phyloP scores from a whole-genome alignment of 306 rosid species.

The Purshia tridentata region DNA sequence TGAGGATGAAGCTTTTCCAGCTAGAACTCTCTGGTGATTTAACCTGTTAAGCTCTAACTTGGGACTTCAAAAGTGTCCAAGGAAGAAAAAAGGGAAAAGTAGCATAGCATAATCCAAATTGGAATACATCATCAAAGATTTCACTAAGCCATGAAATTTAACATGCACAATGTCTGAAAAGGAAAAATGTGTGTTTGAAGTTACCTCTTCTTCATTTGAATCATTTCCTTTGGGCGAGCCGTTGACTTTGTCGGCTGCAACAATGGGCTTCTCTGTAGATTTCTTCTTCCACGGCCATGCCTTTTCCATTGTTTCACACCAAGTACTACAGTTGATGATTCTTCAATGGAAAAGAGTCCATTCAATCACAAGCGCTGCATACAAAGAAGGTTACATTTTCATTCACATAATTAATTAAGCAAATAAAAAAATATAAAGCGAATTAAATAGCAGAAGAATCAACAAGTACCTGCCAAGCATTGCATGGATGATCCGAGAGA shows the following conservation, averaged over 20 bases:
- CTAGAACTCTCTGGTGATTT: not conserved
- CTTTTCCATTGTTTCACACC: slow-evolving; percentile 58
- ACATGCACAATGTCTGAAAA: not conserved
- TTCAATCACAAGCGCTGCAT: not conserved
- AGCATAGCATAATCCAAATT: not conserved
- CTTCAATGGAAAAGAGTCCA: not conserved
- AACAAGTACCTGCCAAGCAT: slow-evolving; percentile 5
- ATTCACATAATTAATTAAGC: too few species aligned
- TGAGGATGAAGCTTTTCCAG: not conserved
- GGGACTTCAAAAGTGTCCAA: not conserved
- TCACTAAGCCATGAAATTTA: slow-evolving; percentile 1
- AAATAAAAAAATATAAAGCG: not conserved
- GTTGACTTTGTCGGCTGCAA: slow-evolving; percentile 41
- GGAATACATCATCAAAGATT: not conserved
- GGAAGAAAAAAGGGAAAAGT: not conserved
- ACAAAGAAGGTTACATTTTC: not conserved
- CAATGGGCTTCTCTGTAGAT: slow-evolving; percentile 58
- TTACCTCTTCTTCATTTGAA: slow-evolving; percentile 58
- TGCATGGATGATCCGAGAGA: slow-evolving; percentile 6
- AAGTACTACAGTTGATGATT: not conserved
- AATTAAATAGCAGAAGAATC: not conserved
- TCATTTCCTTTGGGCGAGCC: slow-evolving; percentile 36
- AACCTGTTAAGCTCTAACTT: not conserved
- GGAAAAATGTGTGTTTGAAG: not conserved
- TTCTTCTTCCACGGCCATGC: slow-evolving; percentile 86